Evolutionary conservation across 148 eudicot genomes (phyloP), one percentile per base, ranked within the genome.

Genomic region (Hydrangea macrophylla): DNA sequence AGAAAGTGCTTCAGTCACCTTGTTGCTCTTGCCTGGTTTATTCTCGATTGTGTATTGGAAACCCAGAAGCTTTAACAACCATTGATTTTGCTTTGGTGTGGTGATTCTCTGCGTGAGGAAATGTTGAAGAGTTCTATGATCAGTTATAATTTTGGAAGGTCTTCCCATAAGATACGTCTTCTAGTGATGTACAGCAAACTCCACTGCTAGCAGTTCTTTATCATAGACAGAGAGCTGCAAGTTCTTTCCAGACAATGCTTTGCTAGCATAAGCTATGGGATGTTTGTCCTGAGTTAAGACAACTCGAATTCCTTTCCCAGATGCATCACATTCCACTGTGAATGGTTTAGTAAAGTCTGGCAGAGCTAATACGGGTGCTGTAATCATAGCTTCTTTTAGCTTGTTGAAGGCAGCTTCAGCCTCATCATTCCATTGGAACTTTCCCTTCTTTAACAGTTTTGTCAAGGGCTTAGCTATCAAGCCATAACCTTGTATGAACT

Each of bases 281-380:
- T n/a, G n/a, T n/a, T n/a, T n/a, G n/a, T n/a, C n/a, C n/a, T n/a
- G n/a, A 50, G 36, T 68, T 11, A 68, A 56, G 8, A 68, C 61
- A 0, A 50, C 71, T 1, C 71, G 31, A 0, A 68, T 33, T 2
- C 71, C 62, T 13, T 13, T 35, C 0, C 28, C 37, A 0, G n/a
- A 40, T 1, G 74, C 74, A 61, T 60, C 64, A 17, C 15, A 25
- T 7, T 60, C 25, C 2, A 60, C 0, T 0, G 1, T 5, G 35
- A 60, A 70, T 5, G 1, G 0, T 7, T 58, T 13, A 10, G n/a
- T 20, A 26, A 23, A 39, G 20, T 70, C 24, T 2, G 69, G 62
- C 13, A 72, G 4, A 13, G 42, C 69, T 1, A 72, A 10, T 1
- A 72, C 69, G 2, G 26, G 75, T 2, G 64, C 9, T 0, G 27